phyloP scores from a whole-genome alignment of 306 rosid genomes.

The Chamaecrista fasciculata region DNA sequence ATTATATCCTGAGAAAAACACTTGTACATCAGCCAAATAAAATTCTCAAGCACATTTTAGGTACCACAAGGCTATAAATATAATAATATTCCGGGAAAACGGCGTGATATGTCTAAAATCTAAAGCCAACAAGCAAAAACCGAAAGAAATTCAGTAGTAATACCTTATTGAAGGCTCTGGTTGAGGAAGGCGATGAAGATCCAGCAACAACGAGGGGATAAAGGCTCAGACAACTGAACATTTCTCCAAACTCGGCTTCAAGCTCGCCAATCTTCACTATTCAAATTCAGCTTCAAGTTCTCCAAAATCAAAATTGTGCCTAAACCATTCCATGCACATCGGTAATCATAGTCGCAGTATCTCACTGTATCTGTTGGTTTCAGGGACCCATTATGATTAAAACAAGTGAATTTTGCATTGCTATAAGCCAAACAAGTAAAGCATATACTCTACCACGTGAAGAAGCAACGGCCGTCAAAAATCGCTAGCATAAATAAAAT shows the following conservation, averaged over 20 bases:
- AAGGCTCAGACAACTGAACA: conserved; percentile 36
- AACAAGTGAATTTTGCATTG: not conserved
- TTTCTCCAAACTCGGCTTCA: conserved; percentile 18
- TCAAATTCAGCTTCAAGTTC: not conserved
- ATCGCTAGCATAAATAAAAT: conserved; percentile 21
- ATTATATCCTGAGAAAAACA: not conserved
- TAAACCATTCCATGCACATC: not conserved
- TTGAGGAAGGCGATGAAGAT: not conserved
- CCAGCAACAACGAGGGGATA: conserved; percentile 31
- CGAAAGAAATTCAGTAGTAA: not conserved
- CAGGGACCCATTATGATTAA: conserved; percentile 37
- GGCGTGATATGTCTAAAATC: not conserved
- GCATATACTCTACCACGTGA: conserved; percentile 40
- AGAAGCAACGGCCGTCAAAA: conserved; percentile 21
- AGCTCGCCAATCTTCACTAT: not conserved
- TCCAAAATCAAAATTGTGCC: not conserved
- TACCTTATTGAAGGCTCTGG: not conserved
- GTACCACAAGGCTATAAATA: too few species aligned
- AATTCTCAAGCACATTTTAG: too few species aligned
- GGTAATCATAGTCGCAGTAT: not conserved
- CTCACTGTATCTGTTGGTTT: not conserved
- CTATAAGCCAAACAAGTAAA: conserved; percentile 24
- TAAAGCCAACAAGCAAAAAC: not conserved
- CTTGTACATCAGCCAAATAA: not conserved
- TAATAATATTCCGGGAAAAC: not conserved